phyloP scores from a whole-genome alignment of 306 rosid genomes.

The Castanea sativa region DNA sequence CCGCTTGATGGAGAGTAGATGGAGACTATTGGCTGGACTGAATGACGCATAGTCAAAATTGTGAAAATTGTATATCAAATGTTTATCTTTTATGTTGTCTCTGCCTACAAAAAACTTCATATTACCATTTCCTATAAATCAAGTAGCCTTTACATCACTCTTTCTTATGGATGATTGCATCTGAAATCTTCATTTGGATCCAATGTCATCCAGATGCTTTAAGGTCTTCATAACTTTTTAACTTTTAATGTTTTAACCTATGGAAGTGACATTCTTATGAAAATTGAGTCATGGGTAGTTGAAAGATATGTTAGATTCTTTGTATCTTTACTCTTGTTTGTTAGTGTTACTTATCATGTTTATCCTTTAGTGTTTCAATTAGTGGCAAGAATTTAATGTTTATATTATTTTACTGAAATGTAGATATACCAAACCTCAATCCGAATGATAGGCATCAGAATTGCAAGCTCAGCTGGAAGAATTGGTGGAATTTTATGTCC shows the following conservation, averaged over 20 bases:
- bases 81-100: too few species aligned
- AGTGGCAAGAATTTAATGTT: constrained; percentile 20
- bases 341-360: constrained; percentile 3
- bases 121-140: too few species aligned
- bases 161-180: neutral
- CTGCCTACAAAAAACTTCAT: too few species aligned
- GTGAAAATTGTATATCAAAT: too few species aligned
- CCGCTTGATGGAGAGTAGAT: too few species aligned
- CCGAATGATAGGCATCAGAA: constrained; percentile 84
- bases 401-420: constrained; percentile 31
- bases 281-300: neutral
- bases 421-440: constrained; percentile 91
- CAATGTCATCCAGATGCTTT: neutral
- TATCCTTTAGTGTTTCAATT: neutral
- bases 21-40: too few species aligned
- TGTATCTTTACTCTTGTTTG: neutral
- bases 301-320: neutral
- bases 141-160: neutral
- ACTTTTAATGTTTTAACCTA: neutral
- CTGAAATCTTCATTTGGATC: too few species aligned
- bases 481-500: constrained; percentile 94
- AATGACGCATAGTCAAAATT: too few species aligned
- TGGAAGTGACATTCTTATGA: neutral
- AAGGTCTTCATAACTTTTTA: neutral
- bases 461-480: constrained; percentile 83